These are phyloP conservation scores for Mucor mucedo DNA, from an alignment of 371 early-diverging fungal genomes.

Conservation along the genomic window DNA sequence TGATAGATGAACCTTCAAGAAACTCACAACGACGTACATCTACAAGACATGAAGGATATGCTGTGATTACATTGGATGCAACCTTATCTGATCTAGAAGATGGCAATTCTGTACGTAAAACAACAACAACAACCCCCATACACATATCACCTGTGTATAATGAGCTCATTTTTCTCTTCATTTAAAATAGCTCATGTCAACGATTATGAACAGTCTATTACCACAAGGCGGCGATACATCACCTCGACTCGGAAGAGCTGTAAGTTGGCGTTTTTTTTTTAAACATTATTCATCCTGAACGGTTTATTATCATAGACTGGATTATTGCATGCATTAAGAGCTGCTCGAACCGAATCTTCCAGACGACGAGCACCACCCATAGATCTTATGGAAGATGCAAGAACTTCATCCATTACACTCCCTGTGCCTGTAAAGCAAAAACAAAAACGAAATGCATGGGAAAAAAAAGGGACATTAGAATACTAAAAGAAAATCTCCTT, in stretches of 20 bases:
- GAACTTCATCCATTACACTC: conserved; percentile 9
- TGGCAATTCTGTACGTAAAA: conserved; percentile 32
- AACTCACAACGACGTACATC: conserved; percentile 27
- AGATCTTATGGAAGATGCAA: no score
- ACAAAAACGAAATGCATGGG: no score
- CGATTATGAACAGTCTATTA: neutral
- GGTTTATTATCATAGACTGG: neutral
- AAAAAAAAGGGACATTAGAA: neutral
- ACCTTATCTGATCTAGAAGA: conserved; percentile 30
- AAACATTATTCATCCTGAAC: neutral
- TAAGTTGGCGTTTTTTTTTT: neutral
- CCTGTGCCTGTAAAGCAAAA: conserved; percentile 32
- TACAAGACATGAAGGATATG: conserved; percentile 30
- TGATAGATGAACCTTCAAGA: conserved; percentile 3
- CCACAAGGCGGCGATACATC: neutral
- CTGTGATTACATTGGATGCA: conserved; percentile 48
- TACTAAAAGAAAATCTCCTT: neutral
- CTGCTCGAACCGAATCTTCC: neutral
- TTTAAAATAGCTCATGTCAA: neutral
- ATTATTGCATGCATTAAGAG: neutral
- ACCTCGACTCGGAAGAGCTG: neutral
- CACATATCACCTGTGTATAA: neutral
- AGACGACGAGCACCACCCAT: neutral
- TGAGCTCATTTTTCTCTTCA: neutral
- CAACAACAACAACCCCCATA: neutral